Base-by-base conservation (phyloP, 2,329 filamentous ascomycete species). In the Fusarium sp. region DNA sequence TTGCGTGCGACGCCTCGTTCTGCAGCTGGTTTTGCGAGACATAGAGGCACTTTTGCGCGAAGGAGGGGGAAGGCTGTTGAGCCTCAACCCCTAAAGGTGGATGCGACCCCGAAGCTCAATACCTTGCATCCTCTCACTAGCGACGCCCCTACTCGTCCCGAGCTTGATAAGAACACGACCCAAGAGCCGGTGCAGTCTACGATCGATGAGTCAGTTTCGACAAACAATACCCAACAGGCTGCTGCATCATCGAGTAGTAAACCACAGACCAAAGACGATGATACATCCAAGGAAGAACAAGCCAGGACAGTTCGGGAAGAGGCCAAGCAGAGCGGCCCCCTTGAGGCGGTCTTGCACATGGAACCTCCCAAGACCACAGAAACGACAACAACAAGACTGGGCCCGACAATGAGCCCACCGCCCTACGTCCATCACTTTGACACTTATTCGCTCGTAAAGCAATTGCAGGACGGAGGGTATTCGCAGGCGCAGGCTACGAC, bases 401-500 rank as follows among this genome's bases (percentile, higher is more conserved):
- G 87, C 22, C 90, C 90, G 6, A 89, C 94, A 76, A 86, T 92
- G 75, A 84, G 88, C 47, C 87, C 92, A 1, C 88, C 92, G 9
- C 92, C 90, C 2, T 96, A 97, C 76, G 89, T 97, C 33, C 96
- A 99, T 81, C 94, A 98, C 80, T 99, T 99, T 79, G 95, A 99
- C 80, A 97, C 91, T 24, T 99, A 96, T 79, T 90, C 89, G 15
- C 86, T 98, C 7, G 96, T 98, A 17, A 91, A 91, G 75, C 89
- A 93, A 72, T 88, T 99, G 17, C 86, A 90, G 52, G 86, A 89
- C 19, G 89, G 89, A 14, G 91, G 91, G 0, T 97, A 94, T 79
- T 88, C 87, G 2, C 83, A 87, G 44, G 85, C 84, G 1, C 95
- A 97, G 79, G 89, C 93, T 26, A 89, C 94, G 50, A 93, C 90